Base-by-base conservation (phyloP, 2,329 filamentous ascomycete species). In the Eurotiales sp. region DNA sequence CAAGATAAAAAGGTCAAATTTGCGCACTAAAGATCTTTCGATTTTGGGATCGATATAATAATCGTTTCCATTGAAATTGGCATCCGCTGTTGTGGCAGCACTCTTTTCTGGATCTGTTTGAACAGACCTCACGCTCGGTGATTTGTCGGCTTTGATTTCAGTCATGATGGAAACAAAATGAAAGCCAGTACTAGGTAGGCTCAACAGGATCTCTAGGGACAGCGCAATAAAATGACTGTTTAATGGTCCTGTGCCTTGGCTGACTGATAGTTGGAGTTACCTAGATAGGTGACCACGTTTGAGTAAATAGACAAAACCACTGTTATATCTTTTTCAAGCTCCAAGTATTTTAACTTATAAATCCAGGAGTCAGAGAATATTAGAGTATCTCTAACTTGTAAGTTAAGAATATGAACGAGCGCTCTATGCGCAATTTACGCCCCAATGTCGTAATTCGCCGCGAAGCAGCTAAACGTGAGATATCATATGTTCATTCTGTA, bases 41-140 rank as follows among this genome's bases (percentile, higher is more conserved):
- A 51, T 45, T 14, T 45, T 51, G 22, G 48, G 48, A 23, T 51
- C 48, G 25, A 51, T 37, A 17, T 51, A 51, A 17, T 51, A 51
- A 23, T 51, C 48, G n/a, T 51, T 37, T n/a, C 21, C 19, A n/a
- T 46, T 21, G n/a, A 25, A 27, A 27, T 5, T 5, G 25, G 25
- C 5, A 10, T 5, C 5, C 25, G 25, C 25, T 27, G 25, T 27
- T 27, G 25, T 10, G 5, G 25, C 5, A n/a, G 23, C 22, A 45
- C 32, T 30, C 25, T 51, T 50, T 27, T 45, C 48, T 1, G 40
- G 48, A 17, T 51, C 48, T 11, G 41, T 40, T 25, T 40, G 48
- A 4, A 45, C 3, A 30, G 48, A 51, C 15, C 29, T 15, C 22
- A 51, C 32, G 39, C 48, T 51, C n/a, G 48, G 48, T 12, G 48